A percentile compares a stretch with the other conserved stretches of the same genome.
These are phyloP conservation scores for Funneliformis geosporum DNA, from an alignment of 192 early-diverging fungal species.

Conservation along the genomic window DNA sequence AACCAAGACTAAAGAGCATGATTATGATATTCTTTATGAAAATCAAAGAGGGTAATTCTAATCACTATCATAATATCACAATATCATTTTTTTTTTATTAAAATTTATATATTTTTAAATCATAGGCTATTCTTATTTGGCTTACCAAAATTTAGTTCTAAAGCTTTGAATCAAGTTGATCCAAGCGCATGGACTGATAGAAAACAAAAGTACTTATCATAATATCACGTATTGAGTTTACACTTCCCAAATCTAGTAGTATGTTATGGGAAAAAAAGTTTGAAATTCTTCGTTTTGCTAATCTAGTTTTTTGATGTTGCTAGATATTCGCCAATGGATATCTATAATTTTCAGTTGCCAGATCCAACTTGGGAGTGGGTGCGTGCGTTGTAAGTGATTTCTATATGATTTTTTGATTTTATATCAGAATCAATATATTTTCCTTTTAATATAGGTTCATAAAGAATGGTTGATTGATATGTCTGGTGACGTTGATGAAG, in stretches of 20 bases:
- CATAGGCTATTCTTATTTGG: conserved; percentile 37
- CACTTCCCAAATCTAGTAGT: not conserved
- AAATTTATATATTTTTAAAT: not conserved
- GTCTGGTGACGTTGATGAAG: conserved; percentile 62
- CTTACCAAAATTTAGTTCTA: conserved; percentile 52
- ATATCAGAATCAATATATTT: not conserved
- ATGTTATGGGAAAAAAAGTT: no score
- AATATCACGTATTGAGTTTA: not conserved
- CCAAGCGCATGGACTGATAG: conserved; percentile 56
- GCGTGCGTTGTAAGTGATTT: conserved; percentile 37
- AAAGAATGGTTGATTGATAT: conserved; percentile 61
- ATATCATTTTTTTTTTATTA: not conserved
- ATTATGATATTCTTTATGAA: conserved; percentile 45
- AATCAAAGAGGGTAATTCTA: conserved; percentile 47
- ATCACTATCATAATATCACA: no score
- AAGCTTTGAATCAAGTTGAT: conserved; percentile 55
- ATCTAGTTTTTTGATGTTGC: not conserved
- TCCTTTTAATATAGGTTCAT: conserved; percentile 33
- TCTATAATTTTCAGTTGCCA: conserved; percentile 47
- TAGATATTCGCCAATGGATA: conserved; percentile 53
- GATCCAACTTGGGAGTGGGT: conserved; percentile 64
- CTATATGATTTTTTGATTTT: not conserved
- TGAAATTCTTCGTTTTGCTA: no score
- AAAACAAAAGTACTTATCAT: conserved; percentile 37
- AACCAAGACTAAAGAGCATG: conserved; percentile 16